Conservation (phyloP, 768 basidiomycete genomes). For the Trametes meyenii region DNA sequence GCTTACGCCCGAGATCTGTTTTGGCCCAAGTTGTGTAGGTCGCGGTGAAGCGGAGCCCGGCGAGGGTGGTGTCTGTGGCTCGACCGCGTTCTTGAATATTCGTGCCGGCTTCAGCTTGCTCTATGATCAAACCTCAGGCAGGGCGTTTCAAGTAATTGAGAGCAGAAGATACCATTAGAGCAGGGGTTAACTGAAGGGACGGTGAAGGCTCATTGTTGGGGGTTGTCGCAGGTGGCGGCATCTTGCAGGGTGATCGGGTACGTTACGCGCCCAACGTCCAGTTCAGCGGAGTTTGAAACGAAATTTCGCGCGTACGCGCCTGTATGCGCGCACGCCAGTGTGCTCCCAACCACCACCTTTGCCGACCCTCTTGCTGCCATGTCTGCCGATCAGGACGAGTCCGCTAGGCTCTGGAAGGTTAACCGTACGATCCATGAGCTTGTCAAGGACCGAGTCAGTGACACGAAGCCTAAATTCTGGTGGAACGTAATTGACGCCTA, state of each 20-base stretch:
- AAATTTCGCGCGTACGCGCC: conserved; percentile 15
- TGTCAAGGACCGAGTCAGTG: conserved; percentile 86
- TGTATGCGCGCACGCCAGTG: background rate
- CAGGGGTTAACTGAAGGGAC: conserved; percentile 29
- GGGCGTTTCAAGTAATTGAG: background rate
- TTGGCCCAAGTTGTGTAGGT: conserved; percentile 42
- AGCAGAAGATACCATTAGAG: conserved; percentile 36
- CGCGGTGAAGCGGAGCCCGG: conserved; percentile 37
- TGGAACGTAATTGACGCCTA: conserved; percentile 31
- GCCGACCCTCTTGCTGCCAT: conserved; percentile 43
- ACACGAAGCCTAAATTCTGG: conserved; percentile 7
- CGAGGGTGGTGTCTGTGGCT: conserved; percentile 53
- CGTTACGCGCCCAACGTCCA: conserved; percentile 11
- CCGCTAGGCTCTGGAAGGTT: conserved; percentile 92
- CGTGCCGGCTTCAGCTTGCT: conserved; percentile 83
- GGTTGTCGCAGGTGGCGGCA: conserved; percentile 24
- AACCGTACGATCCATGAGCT: conserved; percentile 96
- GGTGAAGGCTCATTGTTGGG: conserved; percentile 17
- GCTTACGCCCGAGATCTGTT: conserved; percentile 83
- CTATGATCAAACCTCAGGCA: conserved; percentile 40
- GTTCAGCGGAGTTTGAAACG: conserved; percentile 59
- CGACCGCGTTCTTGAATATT: conserved; percentile 82
- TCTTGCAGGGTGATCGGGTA: conserved; percentile 12
- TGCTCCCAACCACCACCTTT: conserved; percentile 45
- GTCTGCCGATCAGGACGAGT: conserved; percentile 55